These are phyloP conservation scores for Colletotrichum liaoningense DNA, from an alignment of 2,329 filamentous ascomycete species.

Conservation along the genomic window DNA sequence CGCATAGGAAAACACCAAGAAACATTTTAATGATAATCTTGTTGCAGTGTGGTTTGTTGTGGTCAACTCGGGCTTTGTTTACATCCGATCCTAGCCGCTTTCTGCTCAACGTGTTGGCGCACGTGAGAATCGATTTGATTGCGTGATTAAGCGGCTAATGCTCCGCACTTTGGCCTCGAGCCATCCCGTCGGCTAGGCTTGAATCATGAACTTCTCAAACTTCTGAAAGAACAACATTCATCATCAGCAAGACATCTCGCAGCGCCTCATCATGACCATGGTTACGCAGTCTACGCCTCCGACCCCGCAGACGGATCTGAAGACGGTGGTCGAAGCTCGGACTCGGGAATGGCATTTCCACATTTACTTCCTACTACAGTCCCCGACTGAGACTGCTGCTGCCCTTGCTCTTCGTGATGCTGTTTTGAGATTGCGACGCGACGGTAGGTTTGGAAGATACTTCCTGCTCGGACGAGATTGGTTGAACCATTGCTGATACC, in stretches of 20 bases:
- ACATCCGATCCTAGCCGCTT: background rate
- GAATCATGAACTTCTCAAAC: background rate
- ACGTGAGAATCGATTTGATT: background rate
- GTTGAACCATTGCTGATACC: background rate
- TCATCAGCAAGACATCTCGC: background rate
- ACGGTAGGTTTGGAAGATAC: slow-evolving; percentile 40
- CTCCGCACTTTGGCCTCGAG: background rate
- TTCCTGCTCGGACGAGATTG: no score
- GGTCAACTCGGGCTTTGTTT: background rate
- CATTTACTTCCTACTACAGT: slow-evolving; percentile 48
- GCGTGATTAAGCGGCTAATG: background rate
- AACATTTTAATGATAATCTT: background rate
- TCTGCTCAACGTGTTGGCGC: background rate
- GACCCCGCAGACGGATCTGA: slow-evolving; percentile 41
- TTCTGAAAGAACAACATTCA: background rate
- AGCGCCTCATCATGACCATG: slow-evolving; percentile 24
- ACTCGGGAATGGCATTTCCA: slow-evolving; percentile 49
- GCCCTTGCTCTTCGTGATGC: slow-evolving; percentile 48
- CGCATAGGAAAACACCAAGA: background rate
- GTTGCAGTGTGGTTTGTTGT: background rate
- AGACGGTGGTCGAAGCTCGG: slow-evolving; percentile 43
- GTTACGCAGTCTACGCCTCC: slow-evolving; percentile 35
- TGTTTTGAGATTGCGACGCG: slow-evolving; percentile 45
- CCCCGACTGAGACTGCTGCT: slow-evolving; percentile 44
- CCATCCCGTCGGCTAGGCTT: background rate